Evolutionary conservation across 2,329 filamentous ascomycete species (phyloP).

Genomic region (Berkeleyomyces basicola): DNA sequence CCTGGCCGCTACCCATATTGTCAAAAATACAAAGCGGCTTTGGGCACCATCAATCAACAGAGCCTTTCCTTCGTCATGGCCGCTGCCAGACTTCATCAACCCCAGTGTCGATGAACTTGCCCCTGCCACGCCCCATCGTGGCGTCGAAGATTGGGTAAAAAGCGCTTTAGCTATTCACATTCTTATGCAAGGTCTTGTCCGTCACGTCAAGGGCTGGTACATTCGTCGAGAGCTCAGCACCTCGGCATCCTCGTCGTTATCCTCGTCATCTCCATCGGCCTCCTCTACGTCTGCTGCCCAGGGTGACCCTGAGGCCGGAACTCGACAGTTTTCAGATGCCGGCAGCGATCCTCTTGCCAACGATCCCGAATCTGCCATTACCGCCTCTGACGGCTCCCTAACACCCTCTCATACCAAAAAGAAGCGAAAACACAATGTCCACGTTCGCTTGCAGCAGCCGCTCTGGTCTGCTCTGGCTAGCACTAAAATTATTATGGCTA

Average conservation of each 20-base stretch:
- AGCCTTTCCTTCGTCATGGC: neutral
- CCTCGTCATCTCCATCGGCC: neutral
- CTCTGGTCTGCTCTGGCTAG: constrained; percentile 89
- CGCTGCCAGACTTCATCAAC: constrained; percentile 11
- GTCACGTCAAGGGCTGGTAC: constrained; percentile 55
- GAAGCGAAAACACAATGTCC: constrained; percentile 77
- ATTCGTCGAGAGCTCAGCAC: constrained; percentile 36
- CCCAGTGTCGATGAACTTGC: neutral
- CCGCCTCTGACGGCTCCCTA: constrained; percentile 16
- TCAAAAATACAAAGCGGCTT: constrained; percentile 5
- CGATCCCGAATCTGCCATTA: constrained; percentile 20
- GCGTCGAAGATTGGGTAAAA: constrained; percentile 35
- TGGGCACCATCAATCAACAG: constrained; percentile 10
- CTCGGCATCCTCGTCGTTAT: constrained; percentile 24
- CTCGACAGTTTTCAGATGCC: constrained; percentile 4
- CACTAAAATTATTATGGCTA: constrained; percentile 91
- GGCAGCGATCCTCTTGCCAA: constrained; percentile 14
- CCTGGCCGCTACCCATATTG: constrained; percentile 4
- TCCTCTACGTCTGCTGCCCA: constrained; percentile 17
- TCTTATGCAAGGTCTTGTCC: constrained; percentile 53
- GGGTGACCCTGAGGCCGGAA: constrained; percentile 16
- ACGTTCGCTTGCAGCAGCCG: constrained; percentile 78
- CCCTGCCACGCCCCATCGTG: neutral
- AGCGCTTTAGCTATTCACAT: constrained; percentile 60
- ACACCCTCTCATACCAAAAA: constrained; percentile 42